Evolutionary conservation across 1,284 basidiomycete species (phyloP).

Genomic region (Malassezia obtusa): DNA sequence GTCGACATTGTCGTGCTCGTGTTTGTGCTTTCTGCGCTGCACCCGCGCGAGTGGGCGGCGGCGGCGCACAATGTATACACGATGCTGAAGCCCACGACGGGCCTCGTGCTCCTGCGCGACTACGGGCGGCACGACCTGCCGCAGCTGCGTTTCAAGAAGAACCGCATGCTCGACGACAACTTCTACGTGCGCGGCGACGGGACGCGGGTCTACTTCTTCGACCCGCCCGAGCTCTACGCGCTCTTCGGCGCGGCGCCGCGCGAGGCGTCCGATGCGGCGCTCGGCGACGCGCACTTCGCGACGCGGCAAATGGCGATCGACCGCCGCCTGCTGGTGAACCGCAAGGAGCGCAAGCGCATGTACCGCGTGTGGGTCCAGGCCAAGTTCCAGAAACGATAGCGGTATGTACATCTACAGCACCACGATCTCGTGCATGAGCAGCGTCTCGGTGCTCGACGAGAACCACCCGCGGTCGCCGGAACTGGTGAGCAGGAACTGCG

Average conservation of each 20-base stretch:
- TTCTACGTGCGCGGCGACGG: constrained; percentile 71
- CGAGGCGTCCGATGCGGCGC: neutral
- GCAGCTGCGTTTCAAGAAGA: constrained; percentile 86
- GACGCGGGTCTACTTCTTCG: constrained; percentile 56
- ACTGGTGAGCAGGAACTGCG: constrained; percentile 75
- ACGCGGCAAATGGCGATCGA: constrained; percentile 44
- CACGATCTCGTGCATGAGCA: constrained; percentile 39
- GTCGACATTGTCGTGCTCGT: constrained; percentile 86
- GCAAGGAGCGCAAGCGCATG: constrained; percentile 45
- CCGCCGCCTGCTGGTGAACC: constrained; percentile 39
- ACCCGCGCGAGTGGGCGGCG: constrained; percentile 80
- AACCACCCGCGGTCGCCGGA: constrained; percentile 90
- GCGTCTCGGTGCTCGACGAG: constrained; percentile 31
- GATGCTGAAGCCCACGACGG: constrained; percentile 72
- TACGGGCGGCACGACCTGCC: constrained; percentile 79
- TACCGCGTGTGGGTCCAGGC: constrained; percentile 43
- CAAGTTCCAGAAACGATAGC: constrained; percentile 25
- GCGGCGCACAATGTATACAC: constrained; percentile 68
- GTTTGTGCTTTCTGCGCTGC: constrained; percentile 86
- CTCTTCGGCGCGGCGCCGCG: constrained; percentile 33
- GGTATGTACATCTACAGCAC: constrained; percentile 4
- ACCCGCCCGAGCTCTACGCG: constrained; percentile 29
- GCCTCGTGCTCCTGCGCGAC: constrained; percentile 75
- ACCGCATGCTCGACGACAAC: constrained; percentile 77
- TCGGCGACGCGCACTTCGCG: constrained; percentile 20